These are phyloP conservation scores for Cladosporium sp. DNA, from an alignment of 2,329 filamentous ascomycete genomes.

Conservation along the genomic window DNA sequence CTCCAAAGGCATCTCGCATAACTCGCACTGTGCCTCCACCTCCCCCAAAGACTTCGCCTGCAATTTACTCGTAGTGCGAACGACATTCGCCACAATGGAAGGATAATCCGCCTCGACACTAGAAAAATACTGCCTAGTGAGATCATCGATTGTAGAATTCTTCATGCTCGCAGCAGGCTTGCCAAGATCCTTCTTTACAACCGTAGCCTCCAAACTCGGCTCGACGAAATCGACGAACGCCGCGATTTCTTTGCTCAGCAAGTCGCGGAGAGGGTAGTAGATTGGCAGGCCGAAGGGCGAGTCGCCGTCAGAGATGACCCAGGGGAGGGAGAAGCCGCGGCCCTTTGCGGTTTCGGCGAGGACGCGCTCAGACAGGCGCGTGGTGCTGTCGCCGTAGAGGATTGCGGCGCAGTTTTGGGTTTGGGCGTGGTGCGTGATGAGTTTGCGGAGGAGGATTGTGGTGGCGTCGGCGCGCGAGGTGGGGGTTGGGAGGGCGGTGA, in stretches of 20 bases:
- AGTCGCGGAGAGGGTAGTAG: slow-evolving; percentile 77
- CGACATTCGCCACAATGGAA: slow-evolving; percentile 90
- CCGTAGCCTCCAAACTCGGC: slow-evolving; percentile 15
- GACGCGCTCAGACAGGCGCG: slow-evolving; percentile 77
- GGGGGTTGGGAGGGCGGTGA: slow-evolving; percentile 48
- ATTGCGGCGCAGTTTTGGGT: slow-evolving; percentile 61
- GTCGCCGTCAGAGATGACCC: slow-evolving; percentile 72
- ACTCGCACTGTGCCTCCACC: slow-evolving; percentile 47
- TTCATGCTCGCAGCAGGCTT: slow-evolving; percentile 35
- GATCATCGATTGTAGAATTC: slow-evolving; percentile 81
- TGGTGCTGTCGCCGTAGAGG: slow-evolving; percentile 81
- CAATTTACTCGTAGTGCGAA: slow-evolving; percentile 83
- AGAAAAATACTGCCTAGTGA: slow-evolving; percentile 85
- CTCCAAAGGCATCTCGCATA: slow-evolving; percentile 64
- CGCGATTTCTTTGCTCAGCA: slow-evolving; percentile 74
- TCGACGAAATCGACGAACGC: slow-evolving; percentile 51
- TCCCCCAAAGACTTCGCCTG: slow-evolving; percentile 40
- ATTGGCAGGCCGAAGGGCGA: slow-evolving; percentile 50
- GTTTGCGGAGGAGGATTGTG: slow-evolving; percentile 56
- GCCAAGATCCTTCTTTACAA: not conserved
- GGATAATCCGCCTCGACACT: slow-evolving; percentile 82
- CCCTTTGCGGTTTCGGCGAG: slow-evolving; percentile 88
- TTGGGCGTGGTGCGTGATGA: slow-evolving; percentile 64
- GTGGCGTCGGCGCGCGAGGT: slow-evolving; percentile 65
- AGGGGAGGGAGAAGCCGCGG: slow-evolving; percentile 75